phyloP scores from a whole-genome alignment of 169 alveolate genomes.

The Plasmodium knowlesi region DNA sequence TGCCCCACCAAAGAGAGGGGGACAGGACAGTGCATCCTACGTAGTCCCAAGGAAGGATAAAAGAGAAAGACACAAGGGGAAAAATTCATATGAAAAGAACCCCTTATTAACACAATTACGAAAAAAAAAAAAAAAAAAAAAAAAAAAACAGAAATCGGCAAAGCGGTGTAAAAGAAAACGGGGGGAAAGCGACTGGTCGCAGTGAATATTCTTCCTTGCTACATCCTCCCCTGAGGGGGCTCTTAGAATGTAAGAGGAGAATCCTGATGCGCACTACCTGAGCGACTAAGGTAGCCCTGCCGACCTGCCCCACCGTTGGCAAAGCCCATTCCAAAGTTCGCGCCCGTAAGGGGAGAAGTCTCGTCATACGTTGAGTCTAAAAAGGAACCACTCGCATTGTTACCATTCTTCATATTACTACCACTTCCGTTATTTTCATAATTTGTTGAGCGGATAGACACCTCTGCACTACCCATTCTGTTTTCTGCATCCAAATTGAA shows the following conservation, averaged over 20 bases:
- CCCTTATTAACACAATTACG: neutral
- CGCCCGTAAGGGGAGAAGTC: slow-evolving; percentile 50
- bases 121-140: neutral
- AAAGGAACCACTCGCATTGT: neutral
- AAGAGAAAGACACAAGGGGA: neutral
- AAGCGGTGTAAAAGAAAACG: neutral
- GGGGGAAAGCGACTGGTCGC: neutral
- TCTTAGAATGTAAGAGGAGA: neutral
- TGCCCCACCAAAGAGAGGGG: neutral
- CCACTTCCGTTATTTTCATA: neutral
- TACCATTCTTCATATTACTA: neutral
- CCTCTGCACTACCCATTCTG: neutral
- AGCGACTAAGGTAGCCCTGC: slow-evolving; percentile 17
- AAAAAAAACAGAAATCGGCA: neutral
- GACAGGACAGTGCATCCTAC: neutral
- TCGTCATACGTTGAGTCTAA: slow-evolving; percentile 48
- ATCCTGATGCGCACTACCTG: neutral
- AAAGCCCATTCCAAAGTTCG: neutral
- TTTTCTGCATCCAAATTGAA: slow-evolving; percentile 9
- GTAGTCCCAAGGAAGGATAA: neutral
- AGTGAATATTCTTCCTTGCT: neutral
- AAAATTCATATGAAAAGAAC: too few species aligned
- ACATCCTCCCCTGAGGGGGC: neutral
- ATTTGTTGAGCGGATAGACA: neutral
- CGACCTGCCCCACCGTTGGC: neutral